Evolutionary conservation across 2,329 filamentous ascomycete species (phyloP).

Genomic region (Thelonectria blattea): DNA sequence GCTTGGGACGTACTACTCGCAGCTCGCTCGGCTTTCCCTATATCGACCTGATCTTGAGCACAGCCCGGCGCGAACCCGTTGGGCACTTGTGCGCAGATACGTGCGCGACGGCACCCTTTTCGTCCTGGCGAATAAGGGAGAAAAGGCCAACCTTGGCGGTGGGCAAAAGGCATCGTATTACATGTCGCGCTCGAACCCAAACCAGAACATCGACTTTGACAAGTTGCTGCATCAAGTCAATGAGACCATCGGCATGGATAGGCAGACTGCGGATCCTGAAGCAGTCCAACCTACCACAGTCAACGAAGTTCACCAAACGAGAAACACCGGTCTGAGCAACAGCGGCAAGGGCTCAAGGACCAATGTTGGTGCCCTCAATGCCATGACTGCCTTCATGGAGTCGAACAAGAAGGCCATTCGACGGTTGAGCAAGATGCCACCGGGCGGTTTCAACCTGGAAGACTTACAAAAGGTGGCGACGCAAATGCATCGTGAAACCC

Average conservation of each 20-base stretch:
- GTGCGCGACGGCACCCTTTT: slow-evolving; percentile 60
- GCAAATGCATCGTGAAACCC: background rate
- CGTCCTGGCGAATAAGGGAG: slow-evolving; percentile 49
- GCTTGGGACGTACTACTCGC: slow-evolving; percentile 58
- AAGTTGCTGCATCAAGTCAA: slow-evolving; percentile 29
- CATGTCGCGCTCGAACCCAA: slow-evolving; percentile 21
- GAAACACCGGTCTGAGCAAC: background rate
- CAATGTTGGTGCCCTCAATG: slow-evolving; percentile 14
- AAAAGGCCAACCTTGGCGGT: slow-evolving; percentile 1
- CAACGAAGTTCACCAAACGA: slow-evolving; percentile 25
- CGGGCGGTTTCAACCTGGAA: slow-evolving; percentile 12
- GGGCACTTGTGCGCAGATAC: slow-evolving; percentile 55
- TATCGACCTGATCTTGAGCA: slow-evolving; percentile 58
- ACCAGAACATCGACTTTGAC: slow-evolving; percentile 30
- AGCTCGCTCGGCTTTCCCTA: slow-evolving; percentile 55
- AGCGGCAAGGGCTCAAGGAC: slow-evolving; percentile 10
- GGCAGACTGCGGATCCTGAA: background rate
- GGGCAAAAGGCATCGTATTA: slow-evolving; percentile 19
- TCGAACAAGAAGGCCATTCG: slow-evolving; percentile 28
- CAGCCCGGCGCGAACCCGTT: slow-evolving; percentile 59
- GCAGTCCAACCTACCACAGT: background rate
- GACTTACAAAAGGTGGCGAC: slow-evolving; percentile 2
- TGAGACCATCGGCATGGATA: slow-evolving; percentile 10
- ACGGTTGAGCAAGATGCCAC: slow-evolving; percentile 22
- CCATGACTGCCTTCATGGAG: slow-evolving; percentile 29